Evolutionary conservation across 495 filamentous ascomycete species (phyloP).

Genomic region (Aspergillus kassunensis): DNA sequence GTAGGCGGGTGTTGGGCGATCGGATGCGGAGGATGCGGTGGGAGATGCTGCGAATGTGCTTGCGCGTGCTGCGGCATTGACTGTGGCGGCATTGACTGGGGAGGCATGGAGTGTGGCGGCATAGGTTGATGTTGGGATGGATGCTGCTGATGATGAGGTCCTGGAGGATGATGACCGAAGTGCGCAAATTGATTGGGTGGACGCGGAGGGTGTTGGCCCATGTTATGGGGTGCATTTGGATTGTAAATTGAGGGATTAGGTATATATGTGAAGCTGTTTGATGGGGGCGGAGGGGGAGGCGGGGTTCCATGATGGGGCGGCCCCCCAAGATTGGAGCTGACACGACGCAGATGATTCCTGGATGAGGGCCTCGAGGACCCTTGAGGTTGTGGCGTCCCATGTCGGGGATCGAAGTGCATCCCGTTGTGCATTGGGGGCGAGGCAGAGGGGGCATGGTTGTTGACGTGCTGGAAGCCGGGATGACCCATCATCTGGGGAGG

Average conservation of each 20-base stretch:
- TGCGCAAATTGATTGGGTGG: constrained; percentile 47
- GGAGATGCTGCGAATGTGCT: constrained; percentile 33
- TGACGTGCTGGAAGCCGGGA: constrained; percentile 69
- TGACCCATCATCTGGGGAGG: constrained; percentile 62
- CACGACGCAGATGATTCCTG: constrained; percentile 69
- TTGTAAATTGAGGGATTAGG: constrained; percentile 82
- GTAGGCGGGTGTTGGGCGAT: constrained; percentile 31
- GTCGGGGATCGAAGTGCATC: constrained; percentile 63
- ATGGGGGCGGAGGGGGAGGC: constrained; percentile 55
- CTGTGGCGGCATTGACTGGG: constrained; percentile 29
- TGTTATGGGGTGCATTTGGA: constrained; percentile 53
- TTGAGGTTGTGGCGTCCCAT: constrained; percentile 77
- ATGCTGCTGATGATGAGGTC: constrained; percentile 33
- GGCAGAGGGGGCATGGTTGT: constrained; percentile 80
- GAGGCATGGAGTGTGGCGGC: constrained; percentile 31
- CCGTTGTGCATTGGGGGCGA: constrained; percentile 89
- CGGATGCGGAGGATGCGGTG: constrained; percentile 27
- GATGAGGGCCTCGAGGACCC: constrained; percentile 75
- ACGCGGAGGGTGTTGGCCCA: constrained; percentile 38
- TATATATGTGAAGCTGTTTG: constrained; percentile 81
- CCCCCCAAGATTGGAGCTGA: constrained; percentile 70
- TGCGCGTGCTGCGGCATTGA: constrained; percentile 27
- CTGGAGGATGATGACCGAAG: constrained; percentile 38
- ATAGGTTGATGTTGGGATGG: constrained; percentile 31
- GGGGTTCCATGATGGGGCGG: constrained; percentile 56